Conservation (phyloP, 805 yeast genomes). For the Candida ficus region DNA sequence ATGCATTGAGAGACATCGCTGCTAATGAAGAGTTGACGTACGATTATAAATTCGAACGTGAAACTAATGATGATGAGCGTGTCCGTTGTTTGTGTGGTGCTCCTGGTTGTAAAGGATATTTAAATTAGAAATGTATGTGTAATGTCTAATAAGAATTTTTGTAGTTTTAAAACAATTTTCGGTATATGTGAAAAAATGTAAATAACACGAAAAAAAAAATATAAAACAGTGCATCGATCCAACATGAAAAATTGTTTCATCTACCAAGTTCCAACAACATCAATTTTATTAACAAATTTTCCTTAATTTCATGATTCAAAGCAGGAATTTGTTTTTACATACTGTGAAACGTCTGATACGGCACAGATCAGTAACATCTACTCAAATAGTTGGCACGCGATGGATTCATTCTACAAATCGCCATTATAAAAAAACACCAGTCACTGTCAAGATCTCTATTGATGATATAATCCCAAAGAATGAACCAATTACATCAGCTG, state of each 20-base stretch:
- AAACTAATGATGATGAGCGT: conserved; percentile 80
- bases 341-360: not conserved
- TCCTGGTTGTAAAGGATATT: conserved; percentile 85
- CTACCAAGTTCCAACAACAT: too few relatives aligned
- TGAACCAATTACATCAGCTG: not conserved
- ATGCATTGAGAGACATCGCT: conserved; percentile 82
- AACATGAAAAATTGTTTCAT: not conserved
- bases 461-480: too few relatives aligned
- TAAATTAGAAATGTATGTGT: too few relatives aligned
- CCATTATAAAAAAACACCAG: not conserved
- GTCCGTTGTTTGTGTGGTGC: conserved; percentile 95
- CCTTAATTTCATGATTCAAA: too few relatives aligned
- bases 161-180: too few relatives aligned
- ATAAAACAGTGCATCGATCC: not conserved
- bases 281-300: too few relatives aligned
- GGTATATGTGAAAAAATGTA: too few relatives aligned
- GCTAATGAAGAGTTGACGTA: conserved; percentile 92
- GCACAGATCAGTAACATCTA: not conserved
- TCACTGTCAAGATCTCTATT: not conserved
- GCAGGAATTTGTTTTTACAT: too few relatives aligned
- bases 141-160: too few relatives aligned
- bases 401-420: not conserved
- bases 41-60: conserved; percentile 93
- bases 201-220: not conserved
- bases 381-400: too few relatives aligned